phyloP scores from a whole-genome alignment of 139 green algal genomes.

The Picochlorum sp. region DNA sequence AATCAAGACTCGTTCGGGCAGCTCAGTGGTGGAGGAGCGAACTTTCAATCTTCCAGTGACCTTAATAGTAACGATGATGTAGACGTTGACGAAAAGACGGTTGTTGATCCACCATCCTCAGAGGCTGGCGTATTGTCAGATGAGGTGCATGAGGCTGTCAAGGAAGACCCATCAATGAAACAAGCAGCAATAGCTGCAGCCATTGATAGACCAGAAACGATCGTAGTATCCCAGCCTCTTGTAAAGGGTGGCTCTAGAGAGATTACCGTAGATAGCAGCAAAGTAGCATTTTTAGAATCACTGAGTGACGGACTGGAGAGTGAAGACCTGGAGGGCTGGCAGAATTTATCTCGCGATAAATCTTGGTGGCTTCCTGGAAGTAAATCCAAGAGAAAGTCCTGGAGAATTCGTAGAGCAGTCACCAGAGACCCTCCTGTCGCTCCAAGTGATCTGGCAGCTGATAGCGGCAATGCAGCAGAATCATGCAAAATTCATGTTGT shows the following conservation, averaged over 20 bases:
- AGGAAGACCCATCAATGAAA: background rate
- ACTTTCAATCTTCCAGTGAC: background rate
- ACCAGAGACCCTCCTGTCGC: too few species aligned
- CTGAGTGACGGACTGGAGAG: conserved; percentile 1
- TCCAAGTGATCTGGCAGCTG: too few species aligned
- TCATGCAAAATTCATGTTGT: conserved; percentile 30
- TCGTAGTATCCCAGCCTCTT: conserved; percentile 1
- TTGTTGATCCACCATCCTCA: background rate
- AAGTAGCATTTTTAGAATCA: conserved; percentile 9
- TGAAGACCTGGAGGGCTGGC: conserved; percentile 8
- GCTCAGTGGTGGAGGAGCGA: conserved; percentile 3
- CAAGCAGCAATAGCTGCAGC: background rate
- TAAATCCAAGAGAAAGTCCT: too few species aligned
- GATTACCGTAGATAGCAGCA: background rate
- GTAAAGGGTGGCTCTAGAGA: background rate
- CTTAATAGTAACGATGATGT: background rate
- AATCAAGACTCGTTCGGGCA: conserved; percentile 5
- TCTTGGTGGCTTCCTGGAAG: background rate
- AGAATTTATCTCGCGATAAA: background rate
- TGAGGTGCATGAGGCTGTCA: background rate
- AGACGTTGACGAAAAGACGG: too few species aligned
- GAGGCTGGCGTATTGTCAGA: background rate
- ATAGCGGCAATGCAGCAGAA: background rate
- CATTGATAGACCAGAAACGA: background rate
- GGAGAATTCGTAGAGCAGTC: too few species aligned